A percentile compares a stretch with the other conserved stretches of the same genome.
These are phyloP conservation scores for Rhodomyrtus tomentosa DNA, from an alignment of 345 rosid species.

Conservation along the genomic window DNA sequence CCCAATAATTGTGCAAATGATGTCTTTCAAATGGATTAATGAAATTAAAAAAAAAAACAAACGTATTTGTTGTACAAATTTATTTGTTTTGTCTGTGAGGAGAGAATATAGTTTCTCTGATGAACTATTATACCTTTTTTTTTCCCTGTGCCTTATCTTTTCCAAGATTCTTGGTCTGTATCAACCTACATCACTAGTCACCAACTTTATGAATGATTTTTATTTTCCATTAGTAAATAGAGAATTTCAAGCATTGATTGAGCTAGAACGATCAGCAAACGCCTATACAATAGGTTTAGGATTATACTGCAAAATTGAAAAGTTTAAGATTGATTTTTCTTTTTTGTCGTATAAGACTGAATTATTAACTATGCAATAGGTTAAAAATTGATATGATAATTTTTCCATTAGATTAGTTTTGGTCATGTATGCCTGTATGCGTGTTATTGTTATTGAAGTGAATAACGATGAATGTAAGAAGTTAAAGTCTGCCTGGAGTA, in stretches of 20 bases:
- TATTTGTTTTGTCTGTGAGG: background rate
- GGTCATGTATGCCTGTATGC: background rate
- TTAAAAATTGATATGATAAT: background rate
- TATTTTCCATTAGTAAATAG: background rate
- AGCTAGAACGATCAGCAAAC: rapidly evolving
- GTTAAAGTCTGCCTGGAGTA: background rate
- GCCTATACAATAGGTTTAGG: background rate
- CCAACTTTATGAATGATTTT: background rate
- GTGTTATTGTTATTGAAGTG: background rate
- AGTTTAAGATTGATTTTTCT: background rate
- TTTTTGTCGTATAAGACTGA: background rate
- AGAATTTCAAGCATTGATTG: background rate
- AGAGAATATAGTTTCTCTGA: background rate
- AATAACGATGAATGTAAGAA: background rate
- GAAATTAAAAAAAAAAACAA: too few species aligned
- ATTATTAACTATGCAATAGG: too few species aligned
- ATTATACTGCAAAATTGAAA: background rate
- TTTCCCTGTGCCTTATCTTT: background rate
- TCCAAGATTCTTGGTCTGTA: background rate
- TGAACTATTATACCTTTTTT: background rate
- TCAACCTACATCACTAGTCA: background rate
- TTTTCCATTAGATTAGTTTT: too few species aligned
- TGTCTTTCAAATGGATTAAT: background rate
- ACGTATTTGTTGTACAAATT: too few species aligned
- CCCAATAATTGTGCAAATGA: background rate